Conservation (phyloP, 768 basidiomycete species). For the Amanita exitialis region DNA sequence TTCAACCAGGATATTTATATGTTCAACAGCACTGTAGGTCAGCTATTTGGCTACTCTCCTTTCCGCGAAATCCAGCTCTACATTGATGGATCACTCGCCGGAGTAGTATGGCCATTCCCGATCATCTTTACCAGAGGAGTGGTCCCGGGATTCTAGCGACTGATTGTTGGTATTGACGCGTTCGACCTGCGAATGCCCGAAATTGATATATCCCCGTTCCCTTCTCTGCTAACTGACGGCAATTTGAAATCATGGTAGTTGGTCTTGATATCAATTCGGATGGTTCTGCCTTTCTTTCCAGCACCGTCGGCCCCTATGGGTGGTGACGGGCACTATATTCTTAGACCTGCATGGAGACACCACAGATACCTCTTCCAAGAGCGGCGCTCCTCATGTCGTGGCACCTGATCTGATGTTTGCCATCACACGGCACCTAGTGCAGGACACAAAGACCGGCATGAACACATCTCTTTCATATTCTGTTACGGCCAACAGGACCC, state of each 20-base stretch:
- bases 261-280: neutral
- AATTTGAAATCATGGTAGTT: slow-evolving; percentile 57
- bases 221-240: slow-evolving; percentile 34
- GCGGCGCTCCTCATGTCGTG: neutral
- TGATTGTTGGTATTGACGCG: slow-evolving; percentile 1
- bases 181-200: slow-evolving; percentile 2
- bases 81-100: slow-evolving; percentile 3
- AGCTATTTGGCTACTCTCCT: neutral
- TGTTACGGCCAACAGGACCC: neutral
- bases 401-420: neutral
- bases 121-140: slow-evolving; percentile 5
- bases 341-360: neutral
- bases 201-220: slow-evolving; percentile 3
- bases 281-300: neutral
- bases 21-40: neutral
- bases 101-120: slow-evolving; percentile 4
- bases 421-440: neutral
- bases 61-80: slow-evolving; percentile 6
- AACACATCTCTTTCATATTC: slow-evolving; percentile 1
- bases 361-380: neutral
- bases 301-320: neutral
- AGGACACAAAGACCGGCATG: neutral
- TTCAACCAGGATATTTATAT: neutral
- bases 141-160: slow-evolving; percentile 2
- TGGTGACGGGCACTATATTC: neutral